These are phyloP conservation scores for Apiotrichum domesticum DNA, from an alignment of 1,284 basidiomycete genomes.

Conservation along the genomic window DNA sequence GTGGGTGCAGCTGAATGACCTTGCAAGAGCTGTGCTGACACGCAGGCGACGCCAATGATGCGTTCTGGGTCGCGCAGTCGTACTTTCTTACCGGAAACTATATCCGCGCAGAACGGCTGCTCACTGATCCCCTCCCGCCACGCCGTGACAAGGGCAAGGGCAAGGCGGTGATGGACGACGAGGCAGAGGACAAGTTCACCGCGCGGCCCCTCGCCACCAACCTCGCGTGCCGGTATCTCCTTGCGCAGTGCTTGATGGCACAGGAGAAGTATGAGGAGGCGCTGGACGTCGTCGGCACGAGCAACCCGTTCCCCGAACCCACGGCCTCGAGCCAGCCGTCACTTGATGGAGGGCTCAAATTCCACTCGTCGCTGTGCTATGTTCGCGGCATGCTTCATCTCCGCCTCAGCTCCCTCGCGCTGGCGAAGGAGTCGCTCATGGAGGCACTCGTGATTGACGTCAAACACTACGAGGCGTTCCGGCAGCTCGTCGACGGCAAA, in stretches of 20 bases:
- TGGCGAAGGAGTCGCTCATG: slow-evolving; percentile 90
- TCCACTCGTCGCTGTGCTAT: slow-evolving; percentile 92
- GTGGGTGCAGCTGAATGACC: slow-evolving; percentile 53
- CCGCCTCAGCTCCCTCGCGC: slow-evolving; percentile 78
- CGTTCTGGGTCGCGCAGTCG: slow-evolving; percentile 96
- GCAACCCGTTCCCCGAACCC: slow-evolving; percentile 65
- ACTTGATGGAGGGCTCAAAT: slow-evolving; percentile 72
- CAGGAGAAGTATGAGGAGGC: slow-evolving; percentile 92
- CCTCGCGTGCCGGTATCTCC: slow-evolving; percentile 85
- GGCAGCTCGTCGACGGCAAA: slow-evolving; percentile 80
- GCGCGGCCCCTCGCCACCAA: slow-evolving; percentile 73
- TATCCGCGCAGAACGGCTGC: slow-evolving; percentile 82
- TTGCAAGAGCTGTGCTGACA: background rate
- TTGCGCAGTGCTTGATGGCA: slow-evolving; percentile 87
- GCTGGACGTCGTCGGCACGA: slow-evolving; percentile 84
- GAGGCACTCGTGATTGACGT: slow-evolving; percentile 90
- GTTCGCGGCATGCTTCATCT: slow-evolving; percentile 89
- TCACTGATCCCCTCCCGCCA: slow-evolving; percentile 61
- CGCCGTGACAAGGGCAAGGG: slow-evolving; percentile 13
- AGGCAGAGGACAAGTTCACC: slow-evolving; percentile 3
- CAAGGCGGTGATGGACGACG: slow-evolving; percentile 7
- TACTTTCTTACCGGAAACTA: slow-evolving; percentile 95
- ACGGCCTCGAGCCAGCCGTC: background rate
- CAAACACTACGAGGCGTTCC: slow-evolving; percentile 95
- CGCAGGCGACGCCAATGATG: slow-evolving; percentile 86